Conservation (phyloP, 805 yeast species). For the Candida golubevii region DNA sequence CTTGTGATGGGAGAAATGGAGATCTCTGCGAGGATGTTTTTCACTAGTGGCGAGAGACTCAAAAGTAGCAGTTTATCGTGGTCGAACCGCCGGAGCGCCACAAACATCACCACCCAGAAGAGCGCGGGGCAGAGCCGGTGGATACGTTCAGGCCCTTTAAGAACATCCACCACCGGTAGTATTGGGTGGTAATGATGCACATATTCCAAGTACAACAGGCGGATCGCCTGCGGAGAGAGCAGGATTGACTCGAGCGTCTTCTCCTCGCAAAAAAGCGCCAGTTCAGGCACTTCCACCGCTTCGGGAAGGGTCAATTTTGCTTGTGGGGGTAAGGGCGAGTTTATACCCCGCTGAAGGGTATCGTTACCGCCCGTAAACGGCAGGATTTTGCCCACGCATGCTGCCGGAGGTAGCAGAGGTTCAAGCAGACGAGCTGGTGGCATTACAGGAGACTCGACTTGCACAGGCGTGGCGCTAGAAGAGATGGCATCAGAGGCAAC, state of each 20-base stretch:
- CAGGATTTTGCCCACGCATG: not conserved
- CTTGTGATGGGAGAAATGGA: slow-evolving; percentile 88
- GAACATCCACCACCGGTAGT: slow-evolving; percentile 81
- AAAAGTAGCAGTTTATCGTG: slow-evolving; percentile 44
- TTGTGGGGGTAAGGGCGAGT: not conserved
- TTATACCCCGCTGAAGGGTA: not conserved
- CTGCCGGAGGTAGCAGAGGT: not conserved
- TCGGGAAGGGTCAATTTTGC: not conserved
- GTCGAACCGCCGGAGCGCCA: slow-evolving; percentile 65
- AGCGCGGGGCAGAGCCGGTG: slow-evolving; percentile 79
- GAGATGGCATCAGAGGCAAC: not conserved
- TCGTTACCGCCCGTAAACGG: not conserved
- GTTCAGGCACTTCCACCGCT: slow-evolving; percentile 1
- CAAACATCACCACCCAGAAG: slow-evolving; percentile 90
- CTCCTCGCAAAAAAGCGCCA: slow-evolving; percentile 48
- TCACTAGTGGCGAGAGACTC: slow-evolving; percentile 62
- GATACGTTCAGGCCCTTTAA: slow-evolving; percentile 75
- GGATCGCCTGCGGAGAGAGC: slow-evolving; percentile 57
- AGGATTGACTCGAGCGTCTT: slow-evolving; percentile 69
- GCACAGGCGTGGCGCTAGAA: not conserved
- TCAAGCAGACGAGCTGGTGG: not conserved
- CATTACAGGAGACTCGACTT: not conserved
- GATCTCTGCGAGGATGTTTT: slow-evolving; percentile 77
- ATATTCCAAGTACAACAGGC: slow-evolving; percentile 62
- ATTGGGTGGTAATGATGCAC: slow-evolving; percentile 77